These are phyloP conservation scores for Agapanthus africanus DNA, from an alignment of 106 monocot species.

Conservation along the genomic window DNA sequence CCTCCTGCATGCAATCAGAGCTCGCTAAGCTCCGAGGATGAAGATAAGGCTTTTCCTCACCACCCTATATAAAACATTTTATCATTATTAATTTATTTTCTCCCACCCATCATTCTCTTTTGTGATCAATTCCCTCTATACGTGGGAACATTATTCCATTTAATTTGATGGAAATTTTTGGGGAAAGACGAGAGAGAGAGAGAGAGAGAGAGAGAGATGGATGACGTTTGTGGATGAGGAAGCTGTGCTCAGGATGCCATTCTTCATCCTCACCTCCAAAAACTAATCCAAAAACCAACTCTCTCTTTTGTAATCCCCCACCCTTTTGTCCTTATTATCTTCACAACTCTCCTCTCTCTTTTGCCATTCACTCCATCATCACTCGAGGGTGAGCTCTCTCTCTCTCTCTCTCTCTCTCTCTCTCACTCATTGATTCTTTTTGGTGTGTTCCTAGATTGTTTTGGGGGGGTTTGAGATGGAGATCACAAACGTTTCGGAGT, in stretches of 20 bases:
- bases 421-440: not conserved
- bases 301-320: not conserved
- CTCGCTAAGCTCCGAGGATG: no score
- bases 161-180: not conserved
- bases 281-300: conserved; percentile 33
- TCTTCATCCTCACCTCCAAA: conserved; percentile 38
- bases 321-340: not conserved
- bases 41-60: conserved; percentile 11
- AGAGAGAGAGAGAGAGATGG: not conserved
- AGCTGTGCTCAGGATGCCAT: conserved; percentile 32
- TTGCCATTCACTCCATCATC: not conserved
- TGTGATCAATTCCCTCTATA: not conserved
- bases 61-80: not conserved
- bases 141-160: not conserved
- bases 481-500: conserved; percentile 88
- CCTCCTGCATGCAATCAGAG: no score
- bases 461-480: conserved; percentile 17
- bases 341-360: not conserved
- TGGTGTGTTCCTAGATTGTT: not conserved
- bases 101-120: not conserved
- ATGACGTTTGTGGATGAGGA: conserved; percentile 44
- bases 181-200: not conserved
- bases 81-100: not conserved
- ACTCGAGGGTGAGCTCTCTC: not conserved
- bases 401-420: not conserved